phyloP scores from a whole-genome alignment of 2,329 filamentous ascomycete species.

The Chaetomiaceae sp. region DNA sequence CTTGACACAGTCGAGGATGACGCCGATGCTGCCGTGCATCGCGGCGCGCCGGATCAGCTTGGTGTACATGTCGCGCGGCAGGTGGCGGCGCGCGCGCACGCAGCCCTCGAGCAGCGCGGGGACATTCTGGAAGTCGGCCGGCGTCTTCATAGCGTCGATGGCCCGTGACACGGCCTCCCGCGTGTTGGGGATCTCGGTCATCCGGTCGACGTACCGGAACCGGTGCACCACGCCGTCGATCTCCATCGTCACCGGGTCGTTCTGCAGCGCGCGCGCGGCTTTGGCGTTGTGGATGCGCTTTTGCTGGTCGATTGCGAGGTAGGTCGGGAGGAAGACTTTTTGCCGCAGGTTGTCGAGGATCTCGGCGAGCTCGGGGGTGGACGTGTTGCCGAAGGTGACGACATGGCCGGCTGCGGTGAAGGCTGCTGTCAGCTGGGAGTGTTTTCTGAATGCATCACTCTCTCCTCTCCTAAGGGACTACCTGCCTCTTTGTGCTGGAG shows the following conservation, averaged over 20 bases:
- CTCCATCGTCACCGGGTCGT: conserved; percentile 52
- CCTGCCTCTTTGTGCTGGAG: conserved; percentile 19
- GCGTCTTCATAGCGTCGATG: conserved; percentile 41
- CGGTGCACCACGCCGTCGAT: conserved; percentile 50
- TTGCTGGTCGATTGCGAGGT: conserved; percentile 49
- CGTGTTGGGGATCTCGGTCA: conserved; percentile 39
- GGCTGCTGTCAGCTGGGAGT: neutral
- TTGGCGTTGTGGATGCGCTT: conserved; percentile 45
- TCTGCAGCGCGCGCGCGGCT: conserved; percentile 42
- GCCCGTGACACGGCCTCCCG: conserved; percentile 33
- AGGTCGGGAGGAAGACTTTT: conserved; percentile 55
- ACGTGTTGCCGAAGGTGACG: conserved; percentile 44
- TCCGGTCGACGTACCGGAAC: conserved; percentile 43
- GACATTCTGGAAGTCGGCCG: conserved; percentile 48
- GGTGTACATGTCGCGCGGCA: conserved; percentile 30
- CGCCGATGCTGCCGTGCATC: conserved; percentile 35
- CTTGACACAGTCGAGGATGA: conserved; percentile 46
- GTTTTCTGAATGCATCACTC: neutral
- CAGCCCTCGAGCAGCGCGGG: conserved; percentile 44
- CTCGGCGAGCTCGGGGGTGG: conserved; percentile 47
- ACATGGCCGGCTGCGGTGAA: conserved; percentile 26
- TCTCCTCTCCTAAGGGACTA: neutral
- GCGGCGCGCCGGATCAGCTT: conserved; percentile 39
- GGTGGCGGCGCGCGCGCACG: conserved; percentile 35
- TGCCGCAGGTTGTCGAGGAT: conserved; percentile 48